Conservation (phyloP, 768 basidiomycete genomes). For the Cyclocybe aegerita region DNA sequence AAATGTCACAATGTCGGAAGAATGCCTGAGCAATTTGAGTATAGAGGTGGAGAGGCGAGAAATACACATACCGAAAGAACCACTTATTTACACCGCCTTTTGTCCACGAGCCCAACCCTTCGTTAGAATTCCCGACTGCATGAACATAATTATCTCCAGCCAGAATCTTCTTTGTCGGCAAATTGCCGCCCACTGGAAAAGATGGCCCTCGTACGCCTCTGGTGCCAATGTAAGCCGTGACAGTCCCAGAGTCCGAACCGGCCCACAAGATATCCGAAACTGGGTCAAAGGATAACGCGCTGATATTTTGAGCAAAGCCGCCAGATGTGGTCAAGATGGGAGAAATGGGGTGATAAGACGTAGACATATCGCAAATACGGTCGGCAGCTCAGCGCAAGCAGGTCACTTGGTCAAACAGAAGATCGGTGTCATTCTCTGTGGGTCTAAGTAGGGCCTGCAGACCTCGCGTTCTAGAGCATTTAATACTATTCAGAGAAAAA, state of each 20-base stretch:
- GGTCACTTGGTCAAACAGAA: background rate
- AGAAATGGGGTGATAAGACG: slow-evolving; percentile 20
- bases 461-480: too few relatives aligned
- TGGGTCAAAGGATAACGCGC: slow-evolving; percentile 86
- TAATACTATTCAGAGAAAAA: too few relatives aligned
- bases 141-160: slow-evolving; percentile 80
- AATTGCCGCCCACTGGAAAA: slow-evolving; percentile 69
- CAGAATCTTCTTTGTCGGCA: slow-evolving; percentile 55
- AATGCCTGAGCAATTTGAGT: slow-evolving; percentile 20
- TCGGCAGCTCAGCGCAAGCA: background rate
- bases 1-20: slow-evolving; percentile 37
- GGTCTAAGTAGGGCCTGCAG: background rate
- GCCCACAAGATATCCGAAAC: slow-evolving; percentile 90
- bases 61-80: slow-evolving; percentile 60
- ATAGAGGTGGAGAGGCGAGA: slow-evolving; percentile 1
- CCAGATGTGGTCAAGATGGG: slow-evolving; percentile 17
- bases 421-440: background rate
- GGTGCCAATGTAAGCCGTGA: slow-evolving; percentile 66
- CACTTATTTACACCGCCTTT: slow-evolving; percentile 88
- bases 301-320: slow-evolving; percentile 52
- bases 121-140: slow-evolving; percentile 56
- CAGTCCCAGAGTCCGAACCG: slow-evolving; percentile 69
- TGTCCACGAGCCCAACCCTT: slow-evolving; percentile 75
- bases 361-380: slow-evolving; percentile 11
- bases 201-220: slow-evolving; percentile 67